Conservation (phyloP, 495 filamentous ascomycete genomes). For the Penicillium crystallinum region DNA sequence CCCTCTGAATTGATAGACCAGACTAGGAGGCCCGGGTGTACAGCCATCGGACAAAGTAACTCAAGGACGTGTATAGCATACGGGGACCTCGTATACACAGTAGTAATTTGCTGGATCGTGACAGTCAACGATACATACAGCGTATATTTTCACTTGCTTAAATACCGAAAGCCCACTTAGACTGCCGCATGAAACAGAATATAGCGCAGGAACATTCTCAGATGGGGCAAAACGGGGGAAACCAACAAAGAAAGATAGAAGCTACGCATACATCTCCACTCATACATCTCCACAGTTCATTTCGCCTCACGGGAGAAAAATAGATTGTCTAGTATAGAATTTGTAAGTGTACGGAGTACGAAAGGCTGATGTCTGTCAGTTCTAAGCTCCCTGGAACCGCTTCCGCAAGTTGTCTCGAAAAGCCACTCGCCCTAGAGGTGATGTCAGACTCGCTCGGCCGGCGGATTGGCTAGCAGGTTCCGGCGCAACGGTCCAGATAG, state of each 20-base stretch:
- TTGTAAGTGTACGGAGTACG: too few relatives aligned
- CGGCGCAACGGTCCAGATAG: conserved; percentile 18
- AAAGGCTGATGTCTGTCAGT: not conserved
- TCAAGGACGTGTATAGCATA: not conserved
- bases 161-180: conserved; percentile 1
- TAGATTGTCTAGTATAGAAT: not conserved
- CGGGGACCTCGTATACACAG: not conserved
- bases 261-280: not conserved
- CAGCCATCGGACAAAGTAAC: not conserved
- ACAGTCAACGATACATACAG: not conserved
- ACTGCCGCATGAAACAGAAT: not conserved
- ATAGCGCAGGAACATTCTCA: not conserved
- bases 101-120: conserved; percentile 3
- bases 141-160: not conserved
- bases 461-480: conserved; percentile 14
- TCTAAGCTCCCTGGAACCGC: conserved; percentile 7
- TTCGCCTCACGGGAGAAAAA: not conserved
- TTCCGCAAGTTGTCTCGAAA: conserved; percentile 13
- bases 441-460: not conserved
- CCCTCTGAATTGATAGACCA: not conserved
- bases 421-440: conserved; percentile 5
- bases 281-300: conserved; percentile 2
- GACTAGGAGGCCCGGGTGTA: not conserved
- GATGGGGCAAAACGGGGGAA: not conserved
- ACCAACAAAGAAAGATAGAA: conserved; percentile 5